Conservation (phyloP, 345 rosid genomes). For the Aurinia saxatilis region DNA sequence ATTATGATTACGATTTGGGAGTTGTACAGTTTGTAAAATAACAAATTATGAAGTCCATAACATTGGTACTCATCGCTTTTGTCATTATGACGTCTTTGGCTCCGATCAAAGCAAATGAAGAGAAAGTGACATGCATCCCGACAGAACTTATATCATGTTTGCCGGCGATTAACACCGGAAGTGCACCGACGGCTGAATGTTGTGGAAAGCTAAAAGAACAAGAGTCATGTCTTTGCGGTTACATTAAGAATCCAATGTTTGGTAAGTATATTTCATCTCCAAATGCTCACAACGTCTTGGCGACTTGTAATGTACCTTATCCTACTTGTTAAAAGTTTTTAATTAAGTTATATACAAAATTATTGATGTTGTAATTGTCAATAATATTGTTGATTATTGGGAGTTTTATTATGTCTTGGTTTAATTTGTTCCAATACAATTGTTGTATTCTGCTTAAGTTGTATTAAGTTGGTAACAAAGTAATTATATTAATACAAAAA, state of each 20-base stretch:
- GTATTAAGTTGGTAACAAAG: too few relatives aligned
- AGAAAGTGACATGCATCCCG: slow-evolving; percentile 32
- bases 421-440: not conserved
- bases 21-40: not conserved
- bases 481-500: too few relatives aligned
- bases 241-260: slow-evolving; percentile 34
- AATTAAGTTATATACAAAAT: not conserved
- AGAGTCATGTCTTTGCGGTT: slow-evolving; percentile 52
- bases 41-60: not conserved
- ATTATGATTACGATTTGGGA: too few relatives aligned
- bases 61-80: not conserved
- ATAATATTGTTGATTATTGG: not conserved
- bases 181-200: slow-evolving; percentile 34
- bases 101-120: not conserved
- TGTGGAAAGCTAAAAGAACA: slow-evolving; percentile 48
- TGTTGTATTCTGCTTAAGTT: too few relatives aligned
- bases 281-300: slow-evolving; percentile 27
- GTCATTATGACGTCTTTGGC: not conserved
- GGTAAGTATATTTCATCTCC: slow-evolving; percentile 30
- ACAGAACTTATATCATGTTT: slow-evolving; percentile 38
- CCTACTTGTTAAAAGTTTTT: slow-evolving; percentile 32
- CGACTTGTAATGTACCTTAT: slow-evolving; percentile 33
- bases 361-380: not conserved
- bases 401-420: not conserved
- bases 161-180: slow-evolving; percentile 20